Evolutionary conservation across 306 rosid species (phyloP).

Genomic region (Cucumis melo): DNA sequence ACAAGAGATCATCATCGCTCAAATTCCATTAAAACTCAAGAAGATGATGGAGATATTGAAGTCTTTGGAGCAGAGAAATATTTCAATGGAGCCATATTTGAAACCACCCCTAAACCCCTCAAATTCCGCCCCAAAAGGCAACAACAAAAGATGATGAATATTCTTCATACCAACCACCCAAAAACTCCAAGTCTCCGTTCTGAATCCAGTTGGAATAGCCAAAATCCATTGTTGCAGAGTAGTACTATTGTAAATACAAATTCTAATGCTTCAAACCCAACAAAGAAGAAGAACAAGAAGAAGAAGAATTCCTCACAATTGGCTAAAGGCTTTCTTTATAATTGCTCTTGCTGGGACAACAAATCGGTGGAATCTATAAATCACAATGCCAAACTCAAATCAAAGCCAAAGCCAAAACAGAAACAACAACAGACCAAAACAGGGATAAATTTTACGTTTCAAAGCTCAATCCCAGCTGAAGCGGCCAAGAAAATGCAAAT

Average conservation of each 20-base stretch:
- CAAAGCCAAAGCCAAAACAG: background rate
- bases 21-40: background rate
- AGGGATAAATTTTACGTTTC: constrained; percentile 14
- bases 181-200: constrained; percentile 49
- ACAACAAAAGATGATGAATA: constrained; percentile 9
- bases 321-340: constrained; percentile 22
- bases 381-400: background rate
- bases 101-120: constrained; percentile 12
- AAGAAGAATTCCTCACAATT: background rate
- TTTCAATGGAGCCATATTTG: constrained; percentile 54
- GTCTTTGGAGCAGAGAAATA: constrained; percentile 81
- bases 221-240: constrained; percentile 29
- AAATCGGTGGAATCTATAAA: constrained; percentile 41
- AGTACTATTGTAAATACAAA: constrained; percentile 8
- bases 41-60: constrained; percentile 68
- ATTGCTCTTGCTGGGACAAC: constrained; percentile 55
- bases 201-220: constrained; percentile 83
- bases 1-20: background rate
- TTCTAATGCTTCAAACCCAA: constrained; percentile 14
- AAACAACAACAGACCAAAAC: background rate
- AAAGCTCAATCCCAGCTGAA: background rate
- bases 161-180: background rate
- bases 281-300: background rate
- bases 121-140: constrained; percentile 18
- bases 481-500: constrained; percentile 14